phyloP scores from a whole-genome alignment of 2,329 filamentous ascomycete species.

The Fusarium sp. region DNA sequence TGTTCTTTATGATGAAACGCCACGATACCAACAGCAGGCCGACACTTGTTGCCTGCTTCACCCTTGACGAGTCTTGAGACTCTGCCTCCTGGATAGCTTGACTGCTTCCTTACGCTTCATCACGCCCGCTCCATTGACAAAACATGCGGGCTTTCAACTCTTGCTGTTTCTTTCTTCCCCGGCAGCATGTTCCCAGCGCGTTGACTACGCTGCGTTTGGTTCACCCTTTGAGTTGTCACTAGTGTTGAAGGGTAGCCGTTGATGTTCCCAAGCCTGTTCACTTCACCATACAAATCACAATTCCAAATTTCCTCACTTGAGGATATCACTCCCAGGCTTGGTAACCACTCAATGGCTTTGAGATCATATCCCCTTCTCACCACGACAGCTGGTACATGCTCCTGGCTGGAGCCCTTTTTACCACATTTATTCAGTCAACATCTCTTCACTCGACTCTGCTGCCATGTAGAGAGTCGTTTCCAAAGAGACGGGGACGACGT shows the following conservation, averaged over 20 bases:
- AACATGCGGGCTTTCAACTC: conserved; percentile 27
- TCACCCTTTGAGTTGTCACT: neutral
- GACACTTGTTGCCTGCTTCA: conserved; percentile 38
- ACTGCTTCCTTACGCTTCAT: conserved; percentile 42
- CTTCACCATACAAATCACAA: neutral
- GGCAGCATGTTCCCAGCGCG: conserved; percentile 38
- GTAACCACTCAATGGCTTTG: conserved; percentile 34
- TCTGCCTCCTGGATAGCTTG: conserved; percentile 41
- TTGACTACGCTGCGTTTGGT: conserved; percentile 43
- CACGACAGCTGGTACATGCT: conserved; percentile 23
- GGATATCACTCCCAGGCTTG: conserved; percentile 23
- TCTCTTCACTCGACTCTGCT: conserved; percentile 41
- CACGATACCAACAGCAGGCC: conserved; percentile 36
- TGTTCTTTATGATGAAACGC: conserved; percentile 43
- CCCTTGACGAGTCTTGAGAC: conserved; percentile 36
- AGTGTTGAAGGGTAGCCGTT: conserved; percentile 30
- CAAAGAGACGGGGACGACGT: conserved; percentile 39
- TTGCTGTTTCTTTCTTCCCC: conserved; percentile 40
- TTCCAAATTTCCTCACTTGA: neutral
- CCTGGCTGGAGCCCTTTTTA: conserved; percentile 37
- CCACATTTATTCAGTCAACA: conserved; percentile 36
- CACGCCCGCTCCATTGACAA: conserved; percentile 33
- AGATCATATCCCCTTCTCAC: conserved; percentile 34
- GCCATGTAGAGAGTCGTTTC: conserved; percentile 32
- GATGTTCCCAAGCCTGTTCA: conserved; percentile 12